Evolutionary conservation across 768 basidiomycete species (phyloP).

Genomic region (Tylopilus sp.): DNA sequence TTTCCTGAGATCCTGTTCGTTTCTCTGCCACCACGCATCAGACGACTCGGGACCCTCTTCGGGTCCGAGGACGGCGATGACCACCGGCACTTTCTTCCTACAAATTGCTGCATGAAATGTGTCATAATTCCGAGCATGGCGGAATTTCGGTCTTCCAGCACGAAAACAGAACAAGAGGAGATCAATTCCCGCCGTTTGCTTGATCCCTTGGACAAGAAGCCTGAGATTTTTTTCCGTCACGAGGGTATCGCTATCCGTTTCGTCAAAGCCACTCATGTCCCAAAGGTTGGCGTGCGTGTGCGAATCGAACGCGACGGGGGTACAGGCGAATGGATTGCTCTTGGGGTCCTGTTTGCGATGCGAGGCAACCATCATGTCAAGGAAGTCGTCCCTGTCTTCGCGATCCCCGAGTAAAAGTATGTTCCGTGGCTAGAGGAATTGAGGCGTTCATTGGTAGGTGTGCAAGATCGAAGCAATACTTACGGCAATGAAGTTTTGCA

Average conservation of each 20-base stretch:
- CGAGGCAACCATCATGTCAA: neutral
- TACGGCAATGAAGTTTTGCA: slow-evolving; percentile 8
- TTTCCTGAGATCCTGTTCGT: slow-evolving; percentile 17
- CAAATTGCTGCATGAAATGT: slow-evolving; percentile 31
- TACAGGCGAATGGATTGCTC: neutral
- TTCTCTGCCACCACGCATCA: slow-evolving; percentile 28
- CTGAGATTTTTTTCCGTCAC: slow-evolving; percentile 15
- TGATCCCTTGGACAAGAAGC: slow-evolving; percentile 14
- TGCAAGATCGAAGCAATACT: slow-evolving; percentile 4
- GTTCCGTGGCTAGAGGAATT: slow-evolving; percentile 16
- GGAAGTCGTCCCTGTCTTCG: slow-evolving; percentile 13
- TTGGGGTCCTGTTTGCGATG: neutral
- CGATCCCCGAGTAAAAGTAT: slow-evolving; percentile 16
- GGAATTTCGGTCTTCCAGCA: slow-evolving; percentile 18
- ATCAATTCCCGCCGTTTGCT: slow-evolving; percentile 12
- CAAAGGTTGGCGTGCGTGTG: slow-evolving; percentile 19
- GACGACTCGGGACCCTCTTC: slow-evolving; percentile 20
- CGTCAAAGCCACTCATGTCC: slow-evolving; percentile 13
- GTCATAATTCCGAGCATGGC: slow-evolving; percentile 26
- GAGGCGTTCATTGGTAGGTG: too few relatives aligned
- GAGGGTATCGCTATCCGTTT: slow-evolving; percentile 8
- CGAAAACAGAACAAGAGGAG: slow-evolving; percentile 30
- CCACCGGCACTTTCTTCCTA: slow-evolving; percentile 28
- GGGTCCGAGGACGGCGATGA: slow-evolving; percentile 31
- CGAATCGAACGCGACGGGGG: neutral